phyloP scores from a whole-genome alignment of 257 asterid genomes.

The Jacaranda mimosifolia region DNA sequence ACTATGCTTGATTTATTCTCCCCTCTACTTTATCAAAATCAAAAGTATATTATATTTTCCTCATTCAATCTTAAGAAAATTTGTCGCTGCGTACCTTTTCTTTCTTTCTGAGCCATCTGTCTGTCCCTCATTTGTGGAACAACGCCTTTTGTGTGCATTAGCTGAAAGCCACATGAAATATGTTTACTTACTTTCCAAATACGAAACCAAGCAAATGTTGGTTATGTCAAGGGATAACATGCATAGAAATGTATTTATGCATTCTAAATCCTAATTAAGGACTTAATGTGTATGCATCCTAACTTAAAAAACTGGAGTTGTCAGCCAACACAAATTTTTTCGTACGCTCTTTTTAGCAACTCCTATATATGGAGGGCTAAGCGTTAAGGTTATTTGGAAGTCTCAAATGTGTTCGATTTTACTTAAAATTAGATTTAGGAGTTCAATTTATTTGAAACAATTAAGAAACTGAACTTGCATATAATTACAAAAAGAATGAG shows the following conservation, averaged over 20 bases:
- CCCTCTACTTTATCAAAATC: slow-evolving; percentile 17
- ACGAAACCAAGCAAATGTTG: neutral
- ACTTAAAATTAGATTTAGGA: too few relatives aligned
- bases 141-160: neutral
- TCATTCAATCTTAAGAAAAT: neutral
- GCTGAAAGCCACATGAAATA: neutral
- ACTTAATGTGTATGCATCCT: neutral
- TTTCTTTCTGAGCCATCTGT: neutral
- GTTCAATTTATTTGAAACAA: too few relatives aligned
- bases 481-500: too few relatives aligned
- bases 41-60: neutral
- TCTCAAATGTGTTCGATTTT: too few relatives aligned
- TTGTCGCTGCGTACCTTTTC: slow-evolving; percentile 25
- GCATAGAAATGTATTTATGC: neutral
- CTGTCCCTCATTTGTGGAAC: neutral
- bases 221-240: neutral
- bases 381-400: too few relatives aligned
- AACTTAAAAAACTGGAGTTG: too few relatives aligned
- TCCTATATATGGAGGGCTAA: too few relatives aligned
- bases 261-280: neutral
- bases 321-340: too few relatives aligned
- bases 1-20: neutral
- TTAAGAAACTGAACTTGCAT: too few relatives aligned
- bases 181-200: neutral
- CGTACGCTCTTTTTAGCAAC: too few relatives aligned